Base-by-base conservation (phyloP, 768 basidiomycete genomes). In the Pulveroboletus sp. region DNA sequence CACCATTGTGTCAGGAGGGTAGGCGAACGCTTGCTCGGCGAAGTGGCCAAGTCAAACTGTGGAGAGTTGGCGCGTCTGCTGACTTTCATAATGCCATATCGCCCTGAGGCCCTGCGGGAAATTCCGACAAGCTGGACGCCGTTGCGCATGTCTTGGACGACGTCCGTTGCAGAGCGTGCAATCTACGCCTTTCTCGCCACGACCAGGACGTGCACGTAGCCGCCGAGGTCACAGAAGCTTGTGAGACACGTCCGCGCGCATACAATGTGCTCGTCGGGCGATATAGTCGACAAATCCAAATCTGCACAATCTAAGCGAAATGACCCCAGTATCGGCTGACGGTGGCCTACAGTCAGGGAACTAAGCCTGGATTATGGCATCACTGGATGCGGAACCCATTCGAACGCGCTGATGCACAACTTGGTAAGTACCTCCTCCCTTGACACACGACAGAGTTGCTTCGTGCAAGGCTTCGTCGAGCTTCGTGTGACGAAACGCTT, bases 221-320 rank as follows among this genome's bases (percentile, higher is more conserved):
- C 21, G 21, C 21, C 21, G 3, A 21, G 21, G 21, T 21, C 21
- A 21, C 21, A 21, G 21, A 21, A 21, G 21, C 21, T 21, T 21
- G 21, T 21, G 21, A 21, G 21, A 21, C 21, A 21, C 3, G 21
- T 21, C 21, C 21, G 21, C 21, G 21, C 21, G 21, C 21, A 44
- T 8, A 44, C 45, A 45, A 46, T 45, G 47, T 43, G 42, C 36
- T 33, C 27, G 11, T 6, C 36, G 49, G 49, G 36, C 35, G 28
- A 41, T 41, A 27, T 46, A 39, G 47, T 59, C 43, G 47, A 43
- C 21, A 21, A 21, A 21, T 21, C 21, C 6, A 33, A 47, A 57
- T 60, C 60, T 56, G 28, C 45, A 39, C 57, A 37, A 58, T 61
- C 54, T 50, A 52, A 31, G 57, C 47, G 54, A 43, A n/a, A 39